These are phyloP conservation scores for Luvunga scandens DNA, from an alignment of 345 rosid genomes.

Conservation along the genomic window DNA sequence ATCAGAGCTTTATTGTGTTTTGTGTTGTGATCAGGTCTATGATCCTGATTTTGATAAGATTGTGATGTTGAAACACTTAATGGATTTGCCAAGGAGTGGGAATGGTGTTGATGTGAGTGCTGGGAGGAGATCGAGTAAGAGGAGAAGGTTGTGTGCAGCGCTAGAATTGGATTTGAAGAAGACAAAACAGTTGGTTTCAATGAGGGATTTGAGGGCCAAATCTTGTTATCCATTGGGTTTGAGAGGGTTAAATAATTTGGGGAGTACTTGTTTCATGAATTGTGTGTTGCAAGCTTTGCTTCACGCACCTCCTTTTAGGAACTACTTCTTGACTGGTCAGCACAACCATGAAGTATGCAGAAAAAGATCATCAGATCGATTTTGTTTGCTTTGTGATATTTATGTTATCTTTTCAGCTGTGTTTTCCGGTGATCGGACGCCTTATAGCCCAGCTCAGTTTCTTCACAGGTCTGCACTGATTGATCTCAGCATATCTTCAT, in stretches of 20 bases:
- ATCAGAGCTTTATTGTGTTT: slow-evolving; percentile 82
- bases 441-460: slow-evolving; percentile 88
- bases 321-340: slow-evolving; percentile 72
- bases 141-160: slow-evolving; percentile 48
- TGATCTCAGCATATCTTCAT: slow-evolving; percentile 10
- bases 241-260: slow-evolving; percentile 83
- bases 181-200: slow-evolving; percentile 40
- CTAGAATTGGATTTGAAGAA: slow-evolving; percentile 50
- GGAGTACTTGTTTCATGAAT: slow-evolving; percentile 92
- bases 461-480: slow-evolving; percentile 63
- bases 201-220: slow-evolving; percentile 56
- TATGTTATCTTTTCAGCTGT: slow-evolving; percentile 64
- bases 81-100: slow-evolving; percentile 35
- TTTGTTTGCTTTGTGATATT: slow-evolving; percentile 79
- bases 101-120: slow-evolving; percentile 27
- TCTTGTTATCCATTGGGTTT: slow-evolving; percentile 73
- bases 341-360: slow-evolving; percentile 63
- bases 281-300: slow-evolving; percentile 87
- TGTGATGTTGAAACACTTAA: slow-evolving; percentile 50
- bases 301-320: slow-evolving; percentile 79
- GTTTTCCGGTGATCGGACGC: slow-evolving; percentile 71
- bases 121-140: slow-evolving; percentile 55
- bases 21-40: slow-evolving; percentile 82
- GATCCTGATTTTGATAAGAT: slow-evolving; percentile 77
- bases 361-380: slow-evolving; percentile 31